These are phyloP conservation scores for Diatrype stigma DNA, from an alignment of 2,329 filamentous ascomycete species.

Conservation along the genomic window DNA sequence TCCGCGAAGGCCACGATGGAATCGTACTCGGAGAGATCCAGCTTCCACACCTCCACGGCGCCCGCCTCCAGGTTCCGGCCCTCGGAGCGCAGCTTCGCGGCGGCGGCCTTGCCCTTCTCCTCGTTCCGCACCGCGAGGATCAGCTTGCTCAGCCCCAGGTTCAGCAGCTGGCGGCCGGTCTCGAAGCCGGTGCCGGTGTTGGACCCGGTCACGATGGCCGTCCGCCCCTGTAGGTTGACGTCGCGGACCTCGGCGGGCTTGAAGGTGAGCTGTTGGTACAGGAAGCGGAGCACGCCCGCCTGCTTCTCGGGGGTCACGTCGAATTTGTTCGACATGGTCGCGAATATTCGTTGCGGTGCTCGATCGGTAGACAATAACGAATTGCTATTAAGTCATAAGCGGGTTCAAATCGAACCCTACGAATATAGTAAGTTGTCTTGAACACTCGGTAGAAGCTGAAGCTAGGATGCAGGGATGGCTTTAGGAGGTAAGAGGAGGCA, in stretches of 20 bases:
- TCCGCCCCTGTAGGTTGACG: background rate
- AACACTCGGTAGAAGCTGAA: no score
- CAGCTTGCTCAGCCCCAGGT: background rate
- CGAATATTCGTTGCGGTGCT: no score
- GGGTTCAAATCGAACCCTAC: no score
- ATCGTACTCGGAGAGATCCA: constrained; percentile 33
- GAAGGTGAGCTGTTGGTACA: background rate
- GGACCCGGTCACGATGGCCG: background rate
- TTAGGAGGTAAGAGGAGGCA: no score
- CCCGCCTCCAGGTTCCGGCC: constrained; percentile 12
- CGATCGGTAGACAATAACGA: no score
- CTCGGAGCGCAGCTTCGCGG: background rate
- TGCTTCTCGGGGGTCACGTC: no score
- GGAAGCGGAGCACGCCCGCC: no score
- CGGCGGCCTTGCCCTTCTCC: background rate
- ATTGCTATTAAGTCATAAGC: no score
- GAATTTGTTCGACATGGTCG: no score
- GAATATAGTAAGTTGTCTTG: no score
- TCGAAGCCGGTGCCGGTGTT: background rate
- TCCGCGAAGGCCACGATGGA: constrained; percentile 35
- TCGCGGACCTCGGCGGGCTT: background rate
- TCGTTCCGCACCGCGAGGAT: background rate
- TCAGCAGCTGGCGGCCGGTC: background rate
- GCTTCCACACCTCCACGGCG: constrained; percentile 31
- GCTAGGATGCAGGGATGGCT: no score